Conservation (phyloP, 179 eudicot genomes). For the Pouteria campechiana region DNA sequence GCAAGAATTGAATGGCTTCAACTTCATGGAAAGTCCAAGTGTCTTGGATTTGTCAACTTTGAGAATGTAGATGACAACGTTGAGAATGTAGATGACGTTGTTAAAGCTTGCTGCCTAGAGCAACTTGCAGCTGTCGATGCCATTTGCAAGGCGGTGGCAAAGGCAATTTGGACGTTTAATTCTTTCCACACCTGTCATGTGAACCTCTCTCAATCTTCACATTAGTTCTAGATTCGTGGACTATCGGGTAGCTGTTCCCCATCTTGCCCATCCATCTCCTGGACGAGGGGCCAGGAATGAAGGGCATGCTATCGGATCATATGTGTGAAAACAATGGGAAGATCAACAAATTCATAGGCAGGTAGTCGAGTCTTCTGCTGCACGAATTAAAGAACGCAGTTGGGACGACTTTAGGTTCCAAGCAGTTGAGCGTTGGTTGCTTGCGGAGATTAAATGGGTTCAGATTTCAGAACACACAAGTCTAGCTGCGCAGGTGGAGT, state of each 20-base stretch:
- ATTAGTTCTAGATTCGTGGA: conserved; percentile 94
- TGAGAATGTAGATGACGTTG: no score
- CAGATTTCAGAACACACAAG: no score
- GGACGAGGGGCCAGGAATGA: conserved; percentile 42
- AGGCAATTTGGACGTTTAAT: conserved; percentile 49
- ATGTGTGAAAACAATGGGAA: conserved; percentile 97
- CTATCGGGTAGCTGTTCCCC: conserved; percentile 78
- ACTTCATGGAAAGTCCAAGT: no score
- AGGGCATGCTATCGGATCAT: conserved; percentile 72
- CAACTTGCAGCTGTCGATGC: conserved; percentile 70
- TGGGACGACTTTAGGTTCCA: no score
- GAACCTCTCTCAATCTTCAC: conserved; percentile 73
- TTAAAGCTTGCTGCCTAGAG: no score
- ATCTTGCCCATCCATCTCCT: conserved; percentile 73
- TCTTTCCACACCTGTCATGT: conserved; percentile 61
- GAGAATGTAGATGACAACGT: no score
- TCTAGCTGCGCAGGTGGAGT: no score
- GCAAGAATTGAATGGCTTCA: no score
- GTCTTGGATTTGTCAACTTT: no score
- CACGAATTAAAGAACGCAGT: conserved; percentile 43
- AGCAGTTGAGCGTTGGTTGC: no score
- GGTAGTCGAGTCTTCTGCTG: conserved; percentile 63
- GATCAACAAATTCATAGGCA: conserved; percentile 79
- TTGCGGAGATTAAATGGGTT: no score
- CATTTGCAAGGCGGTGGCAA: conserved; percentile 45